Conservation (phyloP, 768 basidiomycete genomes). For the Mycena metata region DNA sequence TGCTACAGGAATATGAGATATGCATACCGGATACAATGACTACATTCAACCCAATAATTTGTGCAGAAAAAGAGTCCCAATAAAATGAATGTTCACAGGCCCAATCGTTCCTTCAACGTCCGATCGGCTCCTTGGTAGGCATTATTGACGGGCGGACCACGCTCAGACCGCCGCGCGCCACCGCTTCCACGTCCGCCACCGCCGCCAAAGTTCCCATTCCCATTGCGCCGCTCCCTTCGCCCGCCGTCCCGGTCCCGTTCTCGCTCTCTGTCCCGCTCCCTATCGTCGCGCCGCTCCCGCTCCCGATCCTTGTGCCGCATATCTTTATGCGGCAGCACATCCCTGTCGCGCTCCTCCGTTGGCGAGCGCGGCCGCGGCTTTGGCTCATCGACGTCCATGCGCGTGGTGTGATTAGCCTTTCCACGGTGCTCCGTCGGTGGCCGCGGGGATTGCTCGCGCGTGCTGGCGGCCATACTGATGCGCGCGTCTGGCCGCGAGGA, state of each 20-base stretch:
- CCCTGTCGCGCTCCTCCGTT: constrained; percentile 50
- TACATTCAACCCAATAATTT: constrained; percentile 21
- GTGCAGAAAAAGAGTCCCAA: constrained; percentile 27
- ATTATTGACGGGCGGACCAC: constrained; percentile 48
- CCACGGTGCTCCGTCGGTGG: constrained; percentile 40
- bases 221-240: constrained; percentile 47
- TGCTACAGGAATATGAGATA: constrained; percentile 41
- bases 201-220: constrained; percentile 44
- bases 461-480: constrained; percentile 33
- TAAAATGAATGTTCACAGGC: constrained; percentile 61
- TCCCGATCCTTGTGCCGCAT: constrained; percentile 52
- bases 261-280: constrained; percentile 44
- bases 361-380: constrained; percentile 58
- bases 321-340: constrained; percentile 40
- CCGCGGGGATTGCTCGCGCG: constrained; percentile 39
- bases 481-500: constrained; percentile 39
- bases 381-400: constrained; percentile 72
- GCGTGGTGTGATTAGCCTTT: constrained; percentile 42
- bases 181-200: constrained; percentile 53
- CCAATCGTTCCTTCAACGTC: constrained; percentile 90
- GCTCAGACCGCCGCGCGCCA: constrained; percentile 45
- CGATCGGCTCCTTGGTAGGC: constrained; percentile 67
- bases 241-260: constrained; percentile 47
- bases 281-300: constrained; percentile 51
- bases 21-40: constrained; percentile 32